Evolutionary conservation across 1,139 yeast genomes (phyloP).

Genomic region (Zygoascus meyerae): DNA sequence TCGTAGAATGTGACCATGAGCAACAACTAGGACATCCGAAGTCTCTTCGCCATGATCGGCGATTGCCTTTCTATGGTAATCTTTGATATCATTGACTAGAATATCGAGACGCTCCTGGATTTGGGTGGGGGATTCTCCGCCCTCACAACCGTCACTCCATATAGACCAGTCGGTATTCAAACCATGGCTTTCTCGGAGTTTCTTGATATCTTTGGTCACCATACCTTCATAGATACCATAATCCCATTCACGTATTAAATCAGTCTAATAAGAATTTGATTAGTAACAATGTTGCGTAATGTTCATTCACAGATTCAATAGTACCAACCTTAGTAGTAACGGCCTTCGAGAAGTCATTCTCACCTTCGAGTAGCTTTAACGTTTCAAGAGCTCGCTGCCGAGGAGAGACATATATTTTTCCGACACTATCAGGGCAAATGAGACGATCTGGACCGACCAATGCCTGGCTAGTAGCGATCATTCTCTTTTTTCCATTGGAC

Average conservation of each 20-base stretch:
- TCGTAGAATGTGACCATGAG: constrained; percentile 89
- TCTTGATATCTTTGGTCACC: constrained; percentile 58
- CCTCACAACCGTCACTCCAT: constrained; percentile 91
- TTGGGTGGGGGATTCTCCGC: constrained; percentile 66
- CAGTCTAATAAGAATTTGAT: constrained; percentile 34
- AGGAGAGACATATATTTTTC: constrained; percentile 70
- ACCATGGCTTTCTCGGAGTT: constrained; percentile 55
- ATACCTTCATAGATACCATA: constrained; percentile 94
- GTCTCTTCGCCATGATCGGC: constrained; percentile 40
- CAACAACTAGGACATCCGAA: constrained; percentile 76
- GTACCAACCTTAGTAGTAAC: constrained; percentile 4
- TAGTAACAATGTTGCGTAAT: not conserved
- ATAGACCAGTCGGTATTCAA: constrained; percentile 58
- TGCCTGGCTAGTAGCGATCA: constrained; percentile 64
- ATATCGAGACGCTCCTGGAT: constrained; percentile 67
- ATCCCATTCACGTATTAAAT: constrained; percentile 85
- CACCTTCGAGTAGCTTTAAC: constrained; percentile 45
- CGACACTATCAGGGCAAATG: constrained; percentile 58
- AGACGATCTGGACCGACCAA: constrained; percentile 57
- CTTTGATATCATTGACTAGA: constrained; percentile 56
- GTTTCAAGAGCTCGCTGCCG: constrained; percentile 75
- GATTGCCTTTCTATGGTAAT: constrained; percentile 56
- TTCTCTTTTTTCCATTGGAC: constrained; percentile 67
- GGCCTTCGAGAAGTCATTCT: constrained; percentile 22
- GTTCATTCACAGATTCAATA: not conserved